phyloP scores from a whole-genome alignment of 1,139 yeast species.

The Saccharomycopsis crataegensis region DNA sequence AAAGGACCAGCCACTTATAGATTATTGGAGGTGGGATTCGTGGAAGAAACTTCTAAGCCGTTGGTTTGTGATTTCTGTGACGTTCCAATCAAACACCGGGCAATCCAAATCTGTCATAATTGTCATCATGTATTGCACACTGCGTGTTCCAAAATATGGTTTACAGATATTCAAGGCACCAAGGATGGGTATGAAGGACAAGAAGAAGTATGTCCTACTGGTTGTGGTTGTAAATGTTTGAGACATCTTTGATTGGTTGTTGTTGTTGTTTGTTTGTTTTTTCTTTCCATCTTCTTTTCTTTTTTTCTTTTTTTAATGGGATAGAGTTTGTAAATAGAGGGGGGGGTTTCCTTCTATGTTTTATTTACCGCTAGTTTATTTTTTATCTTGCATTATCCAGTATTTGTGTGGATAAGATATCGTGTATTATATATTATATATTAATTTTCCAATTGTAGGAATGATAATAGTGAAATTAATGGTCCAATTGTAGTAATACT shows the following conservation, averaged over 20 bases:
- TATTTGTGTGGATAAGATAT: too few species aligned
- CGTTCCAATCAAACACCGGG: conserved; percentile 43
- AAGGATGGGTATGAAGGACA: conserved; percentile 14
- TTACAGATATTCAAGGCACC: conserved; percentile 33
- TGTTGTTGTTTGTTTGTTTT: too few species aligned
- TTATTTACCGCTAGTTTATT: too few species aligned
- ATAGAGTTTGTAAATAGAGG: too few species aligned
- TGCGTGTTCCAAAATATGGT: conserved; percentile 77
- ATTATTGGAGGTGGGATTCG: not conserved
- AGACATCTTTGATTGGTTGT: conserved; percentile 21
- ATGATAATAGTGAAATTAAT: too few species aligned
- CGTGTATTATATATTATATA: too few species aligned
- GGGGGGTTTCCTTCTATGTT: too few species aligned
- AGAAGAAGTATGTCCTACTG: conserved; percentile 69
- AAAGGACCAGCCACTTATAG: not conserved
- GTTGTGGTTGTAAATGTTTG: conserved; percentile 81
- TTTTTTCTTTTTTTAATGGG: too few species aligned
- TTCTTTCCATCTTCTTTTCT: too few species aligned
- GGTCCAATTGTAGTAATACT: too few species aligned
- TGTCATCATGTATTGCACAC: conserved; percentile 81
- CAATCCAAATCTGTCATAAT: conserved; percentile 58
- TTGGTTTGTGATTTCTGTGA: conserved; percentile 58
- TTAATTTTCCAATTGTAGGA: too few species aligned
- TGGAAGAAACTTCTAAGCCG: not conserved
- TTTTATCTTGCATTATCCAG: too few species aligned